Conservation (phyloP, 306 rosid species). For the Medicago ruthenica region DNA sequence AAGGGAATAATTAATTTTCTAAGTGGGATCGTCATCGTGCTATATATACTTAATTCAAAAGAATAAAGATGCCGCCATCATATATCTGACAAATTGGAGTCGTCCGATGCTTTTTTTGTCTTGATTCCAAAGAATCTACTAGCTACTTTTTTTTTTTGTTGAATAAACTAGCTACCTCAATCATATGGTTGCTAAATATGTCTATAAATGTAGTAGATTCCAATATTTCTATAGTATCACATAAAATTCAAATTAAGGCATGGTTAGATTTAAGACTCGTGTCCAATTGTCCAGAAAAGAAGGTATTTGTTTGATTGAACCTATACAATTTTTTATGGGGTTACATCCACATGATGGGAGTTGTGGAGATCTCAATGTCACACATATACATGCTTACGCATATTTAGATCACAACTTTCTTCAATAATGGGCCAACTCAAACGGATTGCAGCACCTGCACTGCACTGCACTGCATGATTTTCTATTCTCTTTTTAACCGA, state of each 20-base stretch:
- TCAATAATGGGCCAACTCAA: slow-evolving; percentile 45
- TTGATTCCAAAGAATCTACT: slow-evolving; percentile 41
- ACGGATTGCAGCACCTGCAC: slow-evolving; percentile 46
- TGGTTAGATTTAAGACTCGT: slow-evolving; percentile 33
- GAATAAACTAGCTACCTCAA: slow-evolving; percentile 11
- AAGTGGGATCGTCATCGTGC: background rate
- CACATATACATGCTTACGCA: background rate
- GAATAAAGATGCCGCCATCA: slow-evolving; percentile 19
- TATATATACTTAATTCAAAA: background rate
- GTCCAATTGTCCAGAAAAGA: slow-evolving; percentile 26
- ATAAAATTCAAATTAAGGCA: background rate
- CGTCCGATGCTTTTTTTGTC: background rate
- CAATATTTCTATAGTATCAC: background rate
- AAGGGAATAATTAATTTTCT: background rate
- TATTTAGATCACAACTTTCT: slow-evolving; percentile 39
- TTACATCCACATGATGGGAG: slow-evolving; percentile 38
- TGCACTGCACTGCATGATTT: slow-evolving; percentile 45
- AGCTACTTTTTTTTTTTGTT: slow-evolving; percentile 5
- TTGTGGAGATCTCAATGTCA: slow-evolving; percentile 25
- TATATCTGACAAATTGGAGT: slow-evolving; percentile 26
- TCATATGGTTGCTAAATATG: slow-evolving; percentile 12
- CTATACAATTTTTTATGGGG: background rate
- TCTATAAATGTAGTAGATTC: slow-evolving; percentile 17
- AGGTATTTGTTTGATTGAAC: background rate
- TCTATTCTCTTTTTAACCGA: slow-evolving; percentile 47